Conservation (phyloP, 2,329 filamentous ascomycete species). For the Penicillium sp. region DNA sequence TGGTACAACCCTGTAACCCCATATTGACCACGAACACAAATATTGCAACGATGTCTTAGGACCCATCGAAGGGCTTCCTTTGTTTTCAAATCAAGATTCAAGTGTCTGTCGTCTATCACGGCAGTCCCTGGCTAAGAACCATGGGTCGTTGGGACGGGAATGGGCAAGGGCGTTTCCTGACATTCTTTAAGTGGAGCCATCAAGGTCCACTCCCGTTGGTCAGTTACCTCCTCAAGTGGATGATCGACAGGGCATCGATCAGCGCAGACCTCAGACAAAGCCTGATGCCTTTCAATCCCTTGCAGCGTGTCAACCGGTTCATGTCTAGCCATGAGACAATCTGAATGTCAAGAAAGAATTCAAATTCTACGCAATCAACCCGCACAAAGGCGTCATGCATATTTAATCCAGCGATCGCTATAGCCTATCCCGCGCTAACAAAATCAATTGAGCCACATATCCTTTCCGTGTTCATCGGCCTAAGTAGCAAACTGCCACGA, state of each 20-base stretch:
- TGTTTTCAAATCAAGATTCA: neutral
- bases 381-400: neutral
- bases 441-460: conserved; percentile 2
- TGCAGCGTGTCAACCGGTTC: conserved; percentile 14
- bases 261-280: conserved; percentile 1
- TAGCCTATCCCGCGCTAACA: neutral
- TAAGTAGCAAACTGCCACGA: neutral
- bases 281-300: conserved; percentile 7
- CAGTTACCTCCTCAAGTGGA: neutral
- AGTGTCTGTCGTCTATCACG: neutral
- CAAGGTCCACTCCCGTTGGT: conserved; percentile 6
- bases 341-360: neutral
- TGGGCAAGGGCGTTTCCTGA: conserved; percentile 8
- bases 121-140: neutral
- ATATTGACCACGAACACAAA: neutral
- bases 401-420: neutral
- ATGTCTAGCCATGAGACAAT: neutral
- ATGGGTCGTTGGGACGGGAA: conserved; percentile 8
- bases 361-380: neutral
- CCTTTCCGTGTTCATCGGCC: conserved; percentile 11
- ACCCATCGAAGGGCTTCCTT: neutral
- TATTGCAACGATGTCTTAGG: neutral
- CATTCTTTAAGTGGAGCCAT: neutral
- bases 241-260: conserved; percentile 20
- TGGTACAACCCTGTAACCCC: neutral